These are phyloP conservation scores for Spiromastix sp. DNA, from an alignment of 2,329 filamentous ascomycete genomes.

Conservation along the genomic window DNA sequence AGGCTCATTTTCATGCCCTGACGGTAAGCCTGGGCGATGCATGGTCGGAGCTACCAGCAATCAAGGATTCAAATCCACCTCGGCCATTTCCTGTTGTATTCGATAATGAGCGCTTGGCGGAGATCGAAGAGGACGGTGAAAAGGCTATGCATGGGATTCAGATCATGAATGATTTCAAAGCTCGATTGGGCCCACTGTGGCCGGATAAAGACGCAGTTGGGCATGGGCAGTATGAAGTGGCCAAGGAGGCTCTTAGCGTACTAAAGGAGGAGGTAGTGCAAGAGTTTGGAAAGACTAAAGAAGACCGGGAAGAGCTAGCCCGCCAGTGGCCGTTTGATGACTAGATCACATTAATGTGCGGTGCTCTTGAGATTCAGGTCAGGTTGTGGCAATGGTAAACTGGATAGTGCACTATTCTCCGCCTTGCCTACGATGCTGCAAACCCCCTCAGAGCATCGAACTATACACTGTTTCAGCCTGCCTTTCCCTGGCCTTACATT, in stretches of 20 bases:
- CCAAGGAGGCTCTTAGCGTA: constrained; percentile 4
- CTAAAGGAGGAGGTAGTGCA: constrained; percentile 5
- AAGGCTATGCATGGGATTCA: constrained; percentile 4
- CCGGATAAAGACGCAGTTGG: constrained; percentile 8
- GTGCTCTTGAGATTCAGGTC: too few species aligned
- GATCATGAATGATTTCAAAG: constrained; percentile 6
- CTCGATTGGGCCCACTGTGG: constrained; percentile 7
- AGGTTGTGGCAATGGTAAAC: neutral
- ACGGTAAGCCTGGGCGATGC: constrained; percentile 2
- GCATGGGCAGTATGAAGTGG: constrained; percentile 7
- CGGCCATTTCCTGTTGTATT: constrained; percentile 1
- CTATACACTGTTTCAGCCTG: too few species aligned
- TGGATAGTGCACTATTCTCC: too few species aligned
- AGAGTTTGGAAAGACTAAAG: constrained; percentile 5
- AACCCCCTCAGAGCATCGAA: too few species aligned
- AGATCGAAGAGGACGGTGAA: constrained; percentile 4
- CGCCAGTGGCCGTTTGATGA: constrained; percentile 7
- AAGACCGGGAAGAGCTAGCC: constrained; percentile 4
- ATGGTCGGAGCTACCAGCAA: constrained; percentile 4
- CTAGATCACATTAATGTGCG: too few species aligned
- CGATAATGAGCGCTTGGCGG: constrained; percentile 1
- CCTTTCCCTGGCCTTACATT: too few species aligned
- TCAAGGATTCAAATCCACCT: too few species aligned
- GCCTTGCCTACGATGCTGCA: too few species aligned
- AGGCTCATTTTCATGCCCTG: constrained; percentile 7